Evolutionary conservation across 192 early-diverging fungal species (phyloP).

Genomic region (Backusella mclennaniae): DNA sequence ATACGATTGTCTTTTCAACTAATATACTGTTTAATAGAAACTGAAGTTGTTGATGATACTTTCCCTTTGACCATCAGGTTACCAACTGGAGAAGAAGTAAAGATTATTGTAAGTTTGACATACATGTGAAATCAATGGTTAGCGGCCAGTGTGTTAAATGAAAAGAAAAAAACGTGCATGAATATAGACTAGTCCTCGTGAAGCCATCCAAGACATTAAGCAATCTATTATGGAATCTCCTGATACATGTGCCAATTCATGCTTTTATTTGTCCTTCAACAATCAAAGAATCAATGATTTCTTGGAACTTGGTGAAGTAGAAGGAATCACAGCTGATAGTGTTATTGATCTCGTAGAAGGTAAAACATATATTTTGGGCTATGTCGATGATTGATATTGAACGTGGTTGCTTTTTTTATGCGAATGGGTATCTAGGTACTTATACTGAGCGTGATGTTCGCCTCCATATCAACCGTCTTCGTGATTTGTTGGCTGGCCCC

Average conservation of each 20-base stretch:
- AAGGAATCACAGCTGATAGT: slow-evolving; percentile 62
- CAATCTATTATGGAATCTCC: slow-evolving; percentile 85
- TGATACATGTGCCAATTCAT: slow-evolving; percentile 84
- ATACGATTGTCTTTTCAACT: neutral
- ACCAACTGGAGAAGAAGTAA: slow-evolving; percentile 43
- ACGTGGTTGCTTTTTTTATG: neutral
- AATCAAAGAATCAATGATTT: slow-evolving; percentile 76
- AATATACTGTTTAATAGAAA: neutral
- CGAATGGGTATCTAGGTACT: slow-evolving; percentile 44
- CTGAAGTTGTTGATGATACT: slow-evolving; percentile 41
- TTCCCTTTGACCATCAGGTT: slow-evolving; percentile 55
- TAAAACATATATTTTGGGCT: slow-evolving; percentile 25
- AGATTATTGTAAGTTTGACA: slow-evolving; percentile 46
- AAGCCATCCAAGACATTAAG: slow-evolving; percentile 85
- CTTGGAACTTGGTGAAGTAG: slow-evolving; percentile 68
- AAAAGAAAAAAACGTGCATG: neutral
- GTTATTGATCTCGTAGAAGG: slow-evolving; percentile 69
- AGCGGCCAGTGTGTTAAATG: neutral
- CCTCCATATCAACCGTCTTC: slow-evolving; percentile 83
- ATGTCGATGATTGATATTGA: neutral
- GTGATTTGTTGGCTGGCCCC: slow-evolving; percentile 83
- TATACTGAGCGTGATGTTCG: slow-evolving; percentile 94
- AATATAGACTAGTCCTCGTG: slow-evolving; percentile 61
- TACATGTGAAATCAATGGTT: neutral
- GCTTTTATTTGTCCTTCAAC: slow-evolving; percentile 81